A percentile compares a stretch with the other conserved stretches of the same genome.
These are phyloP conservation scores for Microcyclosporella mali DNA, from an alignment of 2,329 filamentous ascomycete species.

Conservation along the genomic window DNA sequence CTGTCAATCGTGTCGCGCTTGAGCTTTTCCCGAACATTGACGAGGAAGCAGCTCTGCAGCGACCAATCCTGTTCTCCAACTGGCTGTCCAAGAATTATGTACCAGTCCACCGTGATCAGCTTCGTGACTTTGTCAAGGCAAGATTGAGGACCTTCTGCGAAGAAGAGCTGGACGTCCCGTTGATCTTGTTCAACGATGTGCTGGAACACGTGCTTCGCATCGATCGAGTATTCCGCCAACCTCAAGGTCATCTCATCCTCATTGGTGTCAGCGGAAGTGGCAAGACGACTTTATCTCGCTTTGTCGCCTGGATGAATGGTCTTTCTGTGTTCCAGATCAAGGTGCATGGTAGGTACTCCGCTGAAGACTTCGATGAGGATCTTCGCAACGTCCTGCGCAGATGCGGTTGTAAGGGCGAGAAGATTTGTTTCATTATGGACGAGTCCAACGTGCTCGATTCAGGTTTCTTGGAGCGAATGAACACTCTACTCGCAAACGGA, in stretches of 20 bases:
- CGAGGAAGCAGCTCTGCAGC: conserved; percentile 77
- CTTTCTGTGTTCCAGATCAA: conserved; percentile 99
- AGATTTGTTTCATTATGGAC: conserved; percentile 99
- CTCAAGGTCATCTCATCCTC: conserved; percentile 94
- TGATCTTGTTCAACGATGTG: conserved; percentile 99
- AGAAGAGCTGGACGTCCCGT: conserved; percentile 95
- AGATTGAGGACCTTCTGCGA: conserved; percentile 97
- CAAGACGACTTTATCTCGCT: conserved; percentile 95
- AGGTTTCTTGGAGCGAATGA: conserved; percentile 98
- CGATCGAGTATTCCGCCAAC: conserved; percentile 96
- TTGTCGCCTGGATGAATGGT: conserved; percentile 99
- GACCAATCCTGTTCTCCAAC: conserved; percentile 96
- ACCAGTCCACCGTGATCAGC: conserved; percentile 87
- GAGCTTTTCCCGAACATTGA: conserved; percentile 96
- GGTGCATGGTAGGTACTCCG: conserved; percentile 96
- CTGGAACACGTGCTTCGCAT: conserved; percentile 97
- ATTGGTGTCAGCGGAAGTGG: conserved; percentile 98
- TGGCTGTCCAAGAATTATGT: conserved; percentile 99
- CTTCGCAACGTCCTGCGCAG: conserved; percentile 86
- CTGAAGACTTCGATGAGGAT: conserved; percentile 98
- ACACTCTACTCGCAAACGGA: conserved; percentile 96
- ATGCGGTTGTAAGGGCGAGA: conserved; percentile 95
- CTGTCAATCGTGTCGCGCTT: conserved; percentile 76
- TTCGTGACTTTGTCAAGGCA: conserved; percentile 96
- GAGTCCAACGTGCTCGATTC: conserved; percentile 98